phyloP scores from a whole-genome alignment of 306 rosid species.

The Amphicarpaea edgeworthii region DNA sequence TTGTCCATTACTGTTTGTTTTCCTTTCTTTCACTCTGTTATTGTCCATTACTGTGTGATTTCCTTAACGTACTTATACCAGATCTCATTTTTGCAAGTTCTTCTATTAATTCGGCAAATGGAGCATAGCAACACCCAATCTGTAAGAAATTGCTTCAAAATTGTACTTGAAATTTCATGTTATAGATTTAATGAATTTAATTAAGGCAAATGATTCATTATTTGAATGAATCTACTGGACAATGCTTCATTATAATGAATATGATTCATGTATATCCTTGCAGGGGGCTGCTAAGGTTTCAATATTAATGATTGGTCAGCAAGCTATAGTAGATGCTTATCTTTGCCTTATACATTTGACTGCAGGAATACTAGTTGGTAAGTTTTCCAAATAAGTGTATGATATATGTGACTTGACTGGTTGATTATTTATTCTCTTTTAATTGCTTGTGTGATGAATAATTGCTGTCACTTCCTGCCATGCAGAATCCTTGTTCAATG shows the following conservation, averaged over 20 bases:
- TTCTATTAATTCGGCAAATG: slow-evolving; percentile 96
- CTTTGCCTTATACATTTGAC: slow-evolving; percentile 96
- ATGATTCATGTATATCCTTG: slow-evolving; percentile 42
- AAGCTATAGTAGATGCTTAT: slow-evolving; percentile 98
- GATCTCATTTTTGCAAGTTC: slow-evolving; percentile 98
- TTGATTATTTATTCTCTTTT: slow-evolving; percentile 35
- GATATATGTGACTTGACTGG: slow-evolving; percentile 28
- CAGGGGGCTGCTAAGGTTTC: slow-evolving; percentile 99
- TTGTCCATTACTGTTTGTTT: slow-evolving; percentile 44
- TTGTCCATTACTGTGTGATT: slow-evolving; percentile 43
- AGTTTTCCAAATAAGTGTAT: slow-evolving; percentile 34
- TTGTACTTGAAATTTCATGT: slow-evolving; percentile 21
- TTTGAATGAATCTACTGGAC: slow-evolving; percentile 27
- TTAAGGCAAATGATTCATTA: slow-evolving; percentile 15
- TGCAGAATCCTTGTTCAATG: slow-evolving; percentile 94
- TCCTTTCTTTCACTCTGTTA: slow-evolving; percentile 51
- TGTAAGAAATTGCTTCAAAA: slow-evolving; percentile 59
- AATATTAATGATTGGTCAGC: slow-evolving; percentile 93
- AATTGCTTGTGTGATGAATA: slow-evolving; percentile 37
- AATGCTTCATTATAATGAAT: slow-evolving; percentile 2
- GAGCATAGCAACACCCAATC: slow-evolving; percentile 99
- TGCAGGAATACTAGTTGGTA: slow-evolving; percentile 97
- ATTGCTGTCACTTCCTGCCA: slow-evolving; percentile 40
- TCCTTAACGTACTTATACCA: slow-evolving; percentile 67
- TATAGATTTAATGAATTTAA: slow-evolving; percentile 34